phyloP scores from a whole-genome alignment of 371 early-diverging fungal species.

The Vairimorpha necatrix region DNA sequence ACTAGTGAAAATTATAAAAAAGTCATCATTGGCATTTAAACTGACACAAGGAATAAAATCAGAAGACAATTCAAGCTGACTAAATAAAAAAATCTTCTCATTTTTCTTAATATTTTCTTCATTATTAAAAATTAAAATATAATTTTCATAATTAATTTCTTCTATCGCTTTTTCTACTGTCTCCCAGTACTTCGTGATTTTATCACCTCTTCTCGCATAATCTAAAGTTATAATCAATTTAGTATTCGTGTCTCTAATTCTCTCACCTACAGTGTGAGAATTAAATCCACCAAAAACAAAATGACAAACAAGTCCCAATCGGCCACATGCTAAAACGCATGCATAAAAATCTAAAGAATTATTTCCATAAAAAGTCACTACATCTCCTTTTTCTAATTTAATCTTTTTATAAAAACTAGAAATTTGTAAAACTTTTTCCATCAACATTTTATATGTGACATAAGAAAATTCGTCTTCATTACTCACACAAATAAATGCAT shows the following conservation, averaged over 20 bases:
- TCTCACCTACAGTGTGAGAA: slow-evolving; percentile 76
- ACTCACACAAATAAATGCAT: slow-evolving; percentile 78
- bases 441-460: slow-evolving; percentile 75
- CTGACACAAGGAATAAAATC: slow-evolving; percentile 72
- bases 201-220: slow-evolving; percentile 79
- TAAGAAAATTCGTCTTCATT: slow-evolving; percentile 74
- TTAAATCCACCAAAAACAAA: slow-evolving; percentile 92
- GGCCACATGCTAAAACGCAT: slow-evolving; percentile 84
- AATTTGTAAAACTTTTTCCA: slow-evolving; percentile 72
- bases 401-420: slow-evolving; percentile 72
- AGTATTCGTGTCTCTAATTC: slow-evolving; percentile 84
- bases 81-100: slow-evolving; percentile 4
- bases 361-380: slow-evolving; percentile 87
- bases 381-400: slow-evolving; percentile 75
- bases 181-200: slow-evolving; percentile 78
- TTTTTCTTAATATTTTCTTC: background rate
- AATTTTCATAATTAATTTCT: slow-evolving; percentile 43
- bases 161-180: slow-evolving; percentile 73
- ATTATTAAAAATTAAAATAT: slow-evolving; percentile 71
- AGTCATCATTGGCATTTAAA: slow-evolving; percentile 74
- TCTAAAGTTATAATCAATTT: slow-evolving; percentile 81
- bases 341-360: slow-evolving; percentile 79
- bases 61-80: slow-evolving; percentile 57
- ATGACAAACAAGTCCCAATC: slow-evolving; percentile 80
- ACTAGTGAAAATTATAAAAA: slow-evolving; percentile 85